Base-by-base conservation (phyloP, 1,284 basidiomycete species). In the Amylostereum areolatum region DNA sequence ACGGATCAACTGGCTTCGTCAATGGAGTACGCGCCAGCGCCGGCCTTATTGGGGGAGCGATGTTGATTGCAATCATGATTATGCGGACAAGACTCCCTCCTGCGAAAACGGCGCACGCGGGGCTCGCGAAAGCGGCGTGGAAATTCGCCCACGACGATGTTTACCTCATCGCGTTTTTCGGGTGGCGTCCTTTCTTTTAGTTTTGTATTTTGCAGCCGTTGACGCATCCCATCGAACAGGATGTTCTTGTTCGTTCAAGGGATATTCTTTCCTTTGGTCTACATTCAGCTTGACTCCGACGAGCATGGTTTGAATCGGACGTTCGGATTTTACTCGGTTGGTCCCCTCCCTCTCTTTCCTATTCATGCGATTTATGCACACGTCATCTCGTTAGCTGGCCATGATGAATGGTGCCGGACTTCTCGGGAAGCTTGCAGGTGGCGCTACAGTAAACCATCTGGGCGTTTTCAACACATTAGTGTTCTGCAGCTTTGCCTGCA, bases 251-350 rank as follows among this genome's bases (percentile, higher is more conserved):
- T 62, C 59, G 11, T 46, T 58, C 34, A 30, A 50, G 25, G 46
- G 0, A 53, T 61, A 29, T 66, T 59, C 46, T 66, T 61, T 44
- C 63, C 63, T 2, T 29, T 62, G 0, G 66, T 67, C 49, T 67
- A 61, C 46, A 45, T 68, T 4, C 66, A 68, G 45, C 54, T 66
- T 1, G 59, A 64, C 39, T 59, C 64, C 2, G 47, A 56, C 10
- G 52, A 40, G 27, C 64, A 65, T 47, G 60, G 57, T 0, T 42
- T 67, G 3, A 46, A 57, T 35, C 6, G 41, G 28, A 51, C 50
- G 2, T 56, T 67, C 37, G 56, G 61, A 0, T 67, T 67, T 52
- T 66, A 66, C 39, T 56, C 59, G 2, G 65, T 67, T 48, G 28
- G 61, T 52, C n/a, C 33, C 33, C 8, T n/a, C n/a, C n/a, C 33